These are phyloP conservation scores for Alloteropsis semialata DNA, from an alignment of 176 grass and related monocot species.

Conservation along the genomic window DNA sequence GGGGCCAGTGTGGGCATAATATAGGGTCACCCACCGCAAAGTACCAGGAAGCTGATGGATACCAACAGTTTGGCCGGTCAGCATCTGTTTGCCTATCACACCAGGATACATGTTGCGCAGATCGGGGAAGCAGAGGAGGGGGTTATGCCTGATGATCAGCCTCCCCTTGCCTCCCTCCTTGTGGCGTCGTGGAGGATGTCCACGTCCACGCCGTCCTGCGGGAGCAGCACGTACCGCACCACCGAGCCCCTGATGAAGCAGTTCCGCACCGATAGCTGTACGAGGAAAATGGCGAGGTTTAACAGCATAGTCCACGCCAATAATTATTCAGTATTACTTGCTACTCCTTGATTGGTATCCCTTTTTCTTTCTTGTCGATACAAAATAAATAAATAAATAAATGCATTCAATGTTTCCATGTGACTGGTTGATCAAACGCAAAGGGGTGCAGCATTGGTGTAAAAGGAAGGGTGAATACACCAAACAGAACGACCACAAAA, in stretches of 20 bases:
- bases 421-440: not conserved
- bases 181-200: conserved; percentile 99
- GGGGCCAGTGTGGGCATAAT: not conserved
- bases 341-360: not conserved
- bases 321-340: not conserved
- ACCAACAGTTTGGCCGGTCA: not conserved
- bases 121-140: not conserved
- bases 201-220: conserved; percentile 81
- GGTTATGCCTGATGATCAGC: conserved; percentile 13
- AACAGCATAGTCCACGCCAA: not conserved
- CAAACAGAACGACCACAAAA: not conserved
- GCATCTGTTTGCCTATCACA: not conserved
- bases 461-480: not conserved
- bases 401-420: not conserved
- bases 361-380: not conserved
- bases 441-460: not conserved
- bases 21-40: conserved; percentile 1
- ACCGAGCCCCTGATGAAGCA: conserved; percentile 98
- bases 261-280: conserved; percentile 88
- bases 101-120: conserved; percentile 10
- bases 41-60: not conserved
- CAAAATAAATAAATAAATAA: no score
- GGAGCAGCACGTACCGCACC: conserved; percentile 92
- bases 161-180: conserved; percentile 88
- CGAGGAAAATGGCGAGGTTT: not conserved